Evolutionary conservation across 768 basidiomycete species (phyloP), one percentile per base, ranked within the genome.

Genomic region (Hypsizygus marmoreus): DNA sequence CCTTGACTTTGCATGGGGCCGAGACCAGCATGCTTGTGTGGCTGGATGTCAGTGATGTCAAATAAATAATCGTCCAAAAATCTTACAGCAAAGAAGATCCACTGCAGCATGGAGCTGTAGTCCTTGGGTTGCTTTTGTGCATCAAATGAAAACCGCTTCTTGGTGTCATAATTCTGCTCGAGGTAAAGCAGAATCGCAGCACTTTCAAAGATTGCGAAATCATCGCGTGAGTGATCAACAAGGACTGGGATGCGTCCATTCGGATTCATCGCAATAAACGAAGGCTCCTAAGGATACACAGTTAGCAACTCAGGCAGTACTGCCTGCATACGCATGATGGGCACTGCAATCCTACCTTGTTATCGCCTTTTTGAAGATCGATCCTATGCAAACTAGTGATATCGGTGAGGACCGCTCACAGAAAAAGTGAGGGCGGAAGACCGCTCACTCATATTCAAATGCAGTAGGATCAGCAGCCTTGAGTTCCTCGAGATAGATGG

Each of bases 1-100:
- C 60, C 52, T 69, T 90, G 87, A 23, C 88, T 87, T 71, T 92
- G 88, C 88, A 91, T 93, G n/a, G 91, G 89, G 20, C 88, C 89
- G 17, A 90, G 65, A 19, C 86, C 89, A 1, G 87, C 89, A 59
- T 90, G 87, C 84, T 88, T 59, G 22, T 45, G 2, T 17, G 12
- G 4, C 26, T 14, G 10, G 44, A 41, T 14, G 33, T 22, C 26
- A 46, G 20, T 3, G 2, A 40, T 31, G 28, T 12, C 40, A 36
- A 11, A 12, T 14, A 25, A 14, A 4, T 6, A 45, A 22, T 11
- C 28, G n/a, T 48, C 61, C 14, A 23, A 57, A 37, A 4, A 19
- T 29, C 77, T 45, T 50, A 85, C 85, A 11, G 82, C 77, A 53
- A 92, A 94, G 71, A 92, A 90, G 40, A 93, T 81, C 93, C 91